Evolutionary conservation across 2,329 filamentous ascomycete species (phyloP), one percentile per base, ranked within the genome.

Genomic region (Cytospora piceicola): DNA sequence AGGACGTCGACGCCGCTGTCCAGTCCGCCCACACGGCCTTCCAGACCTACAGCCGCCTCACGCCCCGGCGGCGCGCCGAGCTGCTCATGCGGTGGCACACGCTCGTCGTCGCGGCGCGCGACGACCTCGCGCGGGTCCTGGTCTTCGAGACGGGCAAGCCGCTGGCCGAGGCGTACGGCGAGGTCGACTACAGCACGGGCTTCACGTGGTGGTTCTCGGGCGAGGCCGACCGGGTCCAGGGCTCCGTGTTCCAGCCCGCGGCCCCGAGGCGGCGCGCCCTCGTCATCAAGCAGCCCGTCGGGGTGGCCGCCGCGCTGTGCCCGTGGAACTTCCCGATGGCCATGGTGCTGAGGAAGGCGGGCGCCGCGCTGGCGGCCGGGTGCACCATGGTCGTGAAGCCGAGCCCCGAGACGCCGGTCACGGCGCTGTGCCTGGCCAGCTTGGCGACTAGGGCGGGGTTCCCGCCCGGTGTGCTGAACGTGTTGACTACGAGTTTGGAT

Each of bases 331-430:
- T 90, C 69, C 88, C 88, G 0, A 81, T 90, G 59, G 88, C 87
- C 49, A 68, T 92, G 86, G 82, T 91, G 8, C 75, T 91, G 61
- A 81, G 90, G 36, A 92, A 92, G 73, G 88, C 84, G 2, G 82
- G 85, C 57, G 87, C 89, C 8, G 89, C 89, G 1, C 76, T 92
- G 49, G 90, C 90, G 1, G 89, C 89, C 3, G 90, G 90, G 0
- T 92, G 89, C 73, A 88, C 89, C 1, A 91, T 94, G 86, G 81
- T 94, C 20, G 81, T 86, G 20, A 92, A 92, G 77, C 88, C 90
- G 2, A 89, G 86, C 4, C 89, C 89, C 0, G 89, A 92, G 74
- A 93, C 91, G 2, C 91, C 91, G 0, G 85, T 92, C 72, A 91
- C 90, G 29, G 85, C 88, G 1, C 85, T 92, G 36, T 88, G 89